Evolutionary conservation across 176 grass and related monocot genomes (phyloP), one percentile per base, ranked within the genome.

Genomic region (Calamus simplicifolius): DNA sequence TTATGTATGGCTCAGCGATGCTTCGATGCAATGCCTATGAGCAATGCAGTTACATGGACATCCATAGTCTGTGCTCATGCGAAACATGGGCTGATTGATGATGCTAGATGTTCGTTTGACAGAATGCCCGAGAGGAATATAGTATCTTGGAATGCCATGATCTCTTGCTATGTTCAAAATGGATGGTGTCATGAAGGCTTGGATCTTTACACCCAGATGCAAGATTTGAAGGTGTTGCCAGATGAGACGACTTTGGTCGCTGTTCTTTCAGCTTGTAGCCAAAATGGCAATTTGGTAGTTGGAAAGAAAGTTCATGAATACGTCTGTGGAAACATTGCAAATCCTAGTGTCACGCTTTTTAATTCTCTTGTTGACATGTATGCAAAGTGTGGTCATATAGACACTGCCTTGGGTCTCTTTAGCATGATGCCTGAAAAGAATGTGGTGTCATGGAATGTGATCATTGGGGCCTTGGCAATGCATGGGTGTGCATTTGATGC

Each of bases 361-460:
- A 63, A 49, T 63, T 49, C 61, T 4, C 61, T 63, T 13, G 19
- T 63, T 16, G 61, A 63, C 43, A 63, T 63, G 61, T 50, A 50
- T 30, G 43, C 61, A 27, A 63, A 63, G 26, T 63, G 61, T 26
- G 61, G 61, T 49, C 26, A 4, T 25, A 13, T 50, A 25, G 18
- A 18, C 14, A 50, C 10, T 23, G 61, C 43, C 43, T 49, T 51
- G 12, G 5, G 27, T 6, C 6, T 64, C 14, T 64, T 64, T 17
- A 2, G 48, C 14, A 5, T 12, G 43, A 64, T 64, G 19, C 19
- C 62, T 2, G 21, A 27, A 27, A 64, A 51, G 48, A 28, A 19
- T 64, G 25, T 51, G 3, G 48, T 51, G 19, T 50, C 49, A 7
- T 64, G 62, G 62, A 64, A 50, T 18, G 23, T 51, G n/a, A 64